A percentile compares a stretch with the other conserved stretches of the same genome.
These are phyloP conservation scores for Apophysomyces ossiformis DNA, from an alignment of 371 early-diverging fungal genomes.

Conservation along the genomic window DNA sequence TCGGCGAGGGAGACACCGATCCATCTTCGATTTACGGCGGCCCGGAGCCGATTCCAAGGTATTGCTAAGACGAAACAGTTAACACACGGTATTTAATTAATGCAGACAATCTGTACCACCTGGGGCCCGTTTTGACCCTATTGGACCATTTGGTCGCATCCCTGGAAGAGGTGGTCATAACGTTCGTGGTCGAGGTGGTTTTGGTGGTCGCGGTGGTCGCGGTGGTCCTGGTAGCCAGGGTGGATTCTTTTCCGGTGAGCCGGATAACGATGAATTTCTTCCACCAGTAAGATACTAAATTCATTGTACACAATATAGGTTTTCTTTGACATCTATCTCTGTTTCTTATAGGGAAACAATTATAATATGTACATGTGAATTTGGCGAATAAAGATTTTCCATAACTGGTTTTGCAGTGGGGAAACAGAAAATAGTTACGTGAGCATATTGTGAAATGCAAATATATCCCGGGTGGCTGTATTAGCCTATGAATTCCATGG, in stretches of 20 bases:
- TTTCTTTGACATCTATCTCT: background rate
- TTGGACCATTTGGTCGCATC: slow-evolving; percentile 76
- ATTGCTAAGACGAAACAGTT: slow-evolving; percentile 9
- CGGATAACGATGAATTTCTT: slow-evolving; percentile 77
- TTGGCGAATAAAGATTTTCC: background rate
- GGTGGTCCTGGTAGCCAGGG: slow-evolving; percentile 46
- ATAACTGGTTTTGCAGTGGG: too few species aligned
- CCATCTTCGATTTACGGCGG: slow-evolving; percentile 52
- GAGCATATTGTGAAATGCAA: too few species aligned
- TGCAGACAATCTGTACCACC: slow-evolving; percentile 83
- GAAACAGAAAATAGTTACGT: too few species aligned
- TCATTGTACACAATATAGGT: background rate
- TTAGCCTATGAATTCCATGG: too few species aligned
- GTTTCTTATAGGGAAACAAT: slow-evolving; percentile 1
- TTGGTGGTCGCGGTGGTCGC: slow-evolving; percentile 47
- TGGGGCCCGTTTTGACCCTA: slow-evolving; percentile 95
- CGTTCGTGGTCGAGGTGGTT: slow-evolving; percentile 29
- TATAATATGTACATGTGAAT: background rate
- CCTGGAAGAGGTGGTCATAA: slow-evolving; percentile 38
- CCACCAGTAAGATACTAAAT: slow-evolving; percentile 65
- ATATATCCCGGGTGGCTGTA: too few species aligned
- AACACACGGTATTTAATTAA: background rate
- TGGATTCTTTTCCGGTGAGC: slow-evolving; percentile 65
- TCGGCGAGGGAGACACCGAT: slow-evolving; percentile 54
- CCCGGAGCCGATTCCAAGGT: slow-evolving; percentile 58